Conservation (phyloP, 805 yeast species). For the Candida pseudofarinosa region DNA sequence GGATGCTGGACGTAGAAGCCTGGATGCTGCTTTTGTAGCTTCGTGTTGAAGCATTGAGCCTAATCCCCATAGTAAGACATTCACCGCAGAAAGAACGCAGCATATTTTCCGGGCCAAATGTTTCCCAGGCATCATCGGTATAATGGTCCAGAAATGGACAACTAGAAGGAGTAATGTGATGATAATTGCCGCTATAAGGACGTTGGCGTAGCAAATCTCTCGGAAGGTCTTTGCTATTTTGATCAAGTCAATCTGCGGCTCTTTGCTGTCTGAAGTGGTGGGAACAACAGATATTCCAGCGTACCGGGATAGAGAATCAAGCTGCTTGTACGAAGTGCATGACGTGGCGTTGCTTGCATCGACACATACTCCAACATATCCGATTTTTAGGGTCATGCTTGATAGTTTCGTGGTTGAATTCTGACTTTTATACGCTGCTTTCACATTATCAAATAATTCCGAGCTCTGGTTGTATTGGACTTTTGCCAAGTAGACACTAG, state of each 20-base stretch:
- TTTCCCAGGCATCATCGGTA: slow-evolving; percentile 51
- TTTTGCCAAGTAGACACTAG: slow-evolving; percentile 47
- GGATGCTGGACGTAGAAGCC: slow-evolving; percentile 47
- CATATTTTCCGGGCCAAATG: slow-evolving; percentile 14
- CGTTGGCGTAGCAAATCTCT: slow-evolving; percentile 49
- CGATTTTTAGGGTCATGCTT: slow-evolving; percentile 44
- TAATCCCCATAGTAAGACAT: slow-evolving; percentile 54
- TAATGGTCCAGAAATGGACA: slow-evolving; percentile 36
- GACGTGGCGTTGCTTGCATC: slow-evolving; percentile 25
- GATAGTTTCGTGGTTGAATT: slow-evolving; percentile 30
- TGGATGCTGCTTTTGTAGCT: slow-evolving; percentile 43
- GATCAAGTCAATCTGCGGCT: slow-evolving; percentile 37
- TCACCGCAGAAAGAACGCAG: slow-evolving; percentile 28
- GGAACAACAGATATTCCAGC: slow-evolving; percentile 34
- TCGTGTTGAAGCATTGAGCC: slow-evolving; percentile 64
- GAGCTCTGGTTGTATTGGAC: slow-evolving; percentile 47
- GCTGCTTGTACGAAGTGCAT: slow-evolving; percentile 33
- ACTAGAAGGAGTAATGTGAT: slow-evolving; percentile 40
- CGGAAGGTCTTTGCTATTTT: slow-evolving; percentile 43
- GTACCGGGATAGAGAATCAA: slow-evolving; percentile 16
- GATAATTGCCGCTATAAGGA: slow-evolving; percentile 47
- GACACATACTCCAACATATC: slow-evolving; percentile 57
- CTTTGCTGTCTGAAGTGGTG: slow-evolving; percentile 15
- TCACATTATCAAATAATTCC: slow-evolving; percentile 35
- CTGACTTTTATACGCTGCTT: slow-evolving; percentile 28